Evolutionary conservation across 345 rosid species (phyloP).

Genomic region (Salix exigua): DNA sequence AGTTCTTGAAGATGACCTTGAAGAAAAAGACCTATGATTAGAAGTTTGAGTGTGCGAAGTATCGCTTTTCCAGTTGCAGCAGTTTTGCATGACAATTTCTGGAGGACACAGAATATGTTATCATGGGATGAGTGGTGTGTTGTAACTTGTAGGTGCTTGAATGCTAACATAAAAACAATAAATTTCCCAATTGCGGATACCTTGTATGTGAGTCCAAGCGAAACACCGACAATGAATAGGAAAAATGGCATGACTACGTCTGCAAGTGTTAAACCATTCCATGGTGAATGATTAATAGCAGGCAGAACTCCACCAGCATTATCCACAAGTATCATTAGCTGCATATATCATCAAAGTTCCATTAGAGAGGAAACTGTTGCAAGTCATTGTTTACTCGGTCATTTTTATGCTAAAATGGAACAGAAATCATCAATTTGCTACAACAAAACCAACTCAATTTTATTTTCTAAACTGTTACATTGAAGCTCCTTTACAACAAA

Average conservation of each 20-base stretch:
- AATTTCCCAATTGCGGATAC: conserved; percentile 29
- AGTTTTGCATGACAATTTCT: conserved; percentile 54
- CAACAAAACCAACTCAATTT: not conserved
- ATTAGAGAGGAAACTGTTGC: not conserved
- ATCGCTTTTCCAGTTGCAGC: conserved; percentile 67
- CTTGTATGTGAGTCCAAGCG: conserved; percentile 75
- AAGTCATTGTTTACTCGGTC: not conserved
- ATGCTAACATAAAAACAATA: conserved; percentile 3
- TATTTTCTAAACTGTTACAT: not conserved
- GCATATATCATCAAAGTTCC: conserved; percentile 18
- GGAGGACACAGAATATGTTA: not conserved
- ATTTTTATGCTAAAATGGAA: not conserved
- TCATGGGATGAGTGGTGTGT: not conserved
- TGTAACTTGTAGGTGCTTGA: not conserved
- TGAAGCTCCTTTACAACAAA: too few relatives aligned
- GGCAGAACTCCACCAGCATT: conserved; percentile 77
- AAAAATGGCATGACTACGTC: conserved; percentile 95
- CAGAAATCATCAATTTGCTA: not conserved
- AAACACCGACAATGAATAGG: conserved; percentile 82
- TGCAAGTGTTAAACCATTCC: conserved; percentile 84
- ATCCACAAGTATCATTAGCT: conserved; percentile 92
- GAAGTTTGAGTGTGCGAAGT: conserved; percentile 53
- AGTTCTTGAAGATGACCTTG: conserved; percentile 49
- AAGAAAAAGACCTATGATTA: conserved; percentile 62
- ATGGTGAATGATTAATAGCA: conserved; percentile 82